A percentile compares a stretch with the other conserved stretches of the same genome.
Conservation (phyloP, 23 red algal species). For the Gracilariopsis chorda region DNA sequence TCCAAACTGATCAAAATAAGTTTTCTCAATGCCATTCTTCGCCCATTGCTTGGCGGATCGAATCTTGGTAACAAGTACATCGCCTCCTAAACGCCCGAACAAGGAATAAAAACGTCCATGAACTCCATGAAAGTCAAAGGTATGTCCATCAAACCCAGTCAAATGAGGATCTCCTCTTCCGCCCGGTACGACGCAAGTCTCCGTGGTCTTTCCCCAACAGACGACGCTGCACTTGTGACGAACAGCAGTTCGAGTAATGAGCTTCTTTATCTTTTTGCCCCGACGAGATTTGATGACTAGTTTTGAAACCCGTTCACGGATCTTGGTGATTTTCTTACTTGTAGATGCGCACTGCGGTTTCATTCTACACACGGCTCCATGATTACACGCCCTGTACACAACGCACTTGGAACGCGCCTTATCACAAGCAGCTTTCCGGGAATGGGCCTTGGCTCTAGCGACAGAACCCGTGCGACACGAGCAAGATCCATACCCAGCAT, state of each 20-base stretch:
- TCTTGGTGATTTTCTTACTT: no score
- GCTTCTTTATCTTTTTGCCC: background rate
- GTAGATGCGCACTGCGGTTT: no score
- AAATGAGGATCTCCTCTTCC: conserved; percentile 39
- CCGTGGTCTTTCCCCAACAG: background rate
- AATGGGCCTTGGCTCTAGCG: no score
- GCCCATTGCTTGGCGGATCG: background rate
- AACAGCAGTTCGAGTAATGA: background rate
- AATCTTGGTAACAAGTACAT: background rate
- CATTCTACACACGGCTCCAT: no score
- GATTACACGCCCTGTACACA: no score
- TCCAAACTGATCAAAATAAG: conserved; percentile 25
- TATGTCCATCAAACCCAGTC: background rate
- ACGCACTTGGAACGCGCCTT: no score
- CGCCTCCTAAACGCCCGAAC: conserved; percentile 16
- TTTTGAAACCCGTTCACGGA: no score
- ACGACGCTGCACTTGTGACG: background rate
- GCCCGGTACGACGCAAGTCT: background rate
- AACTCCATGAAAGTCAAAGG: conserved; percentile 19
- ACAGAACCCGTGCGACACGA: no score
- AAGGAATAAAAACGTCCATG: background rate
- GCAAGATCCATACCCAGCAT: no score
- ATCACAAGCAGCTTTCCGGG: no score
- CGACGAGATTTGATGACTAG: no score
- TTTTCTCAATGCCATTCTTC: conserved; percentile 12